Percentiles rank a stretch among this genome's conserved stretches.
phyloP scores from a whole-genome alignment of 2,329 filamentous ascomycete species.

The Orbilia javanica region DNA sequence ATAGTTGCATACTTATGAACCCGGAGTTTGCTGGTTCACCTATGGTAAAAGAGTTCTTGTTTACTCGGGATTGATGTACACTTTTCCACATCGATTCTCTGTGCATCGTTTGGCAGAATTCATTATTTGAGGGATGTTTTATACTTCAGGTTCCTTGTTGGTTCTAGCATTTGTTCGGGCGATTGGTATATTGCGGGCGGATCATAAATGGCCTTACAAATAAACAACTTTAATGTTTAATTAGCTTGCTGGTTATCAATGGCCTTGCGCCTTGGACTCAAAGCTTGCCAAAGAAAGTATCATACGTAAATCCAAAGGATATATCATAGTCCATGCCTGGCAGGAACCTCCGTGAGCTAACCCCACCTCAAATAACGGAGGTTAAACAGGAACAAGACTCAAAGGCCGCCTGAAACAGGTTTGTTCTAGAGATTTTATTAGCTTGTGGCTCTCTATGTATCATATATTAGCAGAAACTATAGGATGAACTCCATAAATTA shows the following conservation, averaged over 20 bases:
- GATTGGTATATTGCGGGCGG: not conserved
- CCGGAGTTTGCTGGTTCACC: conserved; percentile 94
- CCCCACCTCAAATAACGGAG: too few relatives aligned
- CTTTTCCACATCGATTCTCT: not conserved
- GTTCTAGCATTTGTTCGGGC: not conserved
- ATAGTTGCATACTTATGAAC: conserved; percentile 88
- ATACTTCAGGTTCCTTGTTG: not conserved
- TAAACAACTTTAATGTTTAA: conserved; percentile 3
- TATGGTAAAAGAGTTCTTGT: conserved; percentile 89
- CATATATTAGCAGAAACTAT: too few relatives aligned
- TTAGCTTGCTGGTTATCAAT: not conserved
- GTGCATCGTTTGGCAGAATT: not conserved
- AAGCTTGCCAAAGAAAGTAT: not conserved
- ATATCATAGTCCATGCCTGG: not conserved
- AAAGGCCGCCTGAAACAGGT: too few relatives aligned
- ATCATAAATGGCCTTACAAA: not conserved
- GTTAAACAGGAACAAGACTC: too few relatives aligned
- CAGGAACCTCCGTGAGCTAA: too few relatives aligned
- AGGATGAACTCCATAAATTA: too few relatives aligned
- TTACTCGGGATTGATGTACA: conserved; percentile 64
- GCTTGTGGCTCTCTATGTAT: too few relatives aligned
- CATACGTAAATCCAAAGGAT: not conserved
- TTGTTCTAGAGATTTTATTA: too few relatives aligned
- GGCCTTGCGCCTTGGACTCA: not conserved
- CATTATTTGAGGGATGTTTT: not conserved